Percentiles rank a stretch among this genome's conserved stretches.
These are phyloP conservation scores for Mycena leptocephala DNA, from an alignment of 768 basidiomycete species.

Conservation along the genomic window DNA sequence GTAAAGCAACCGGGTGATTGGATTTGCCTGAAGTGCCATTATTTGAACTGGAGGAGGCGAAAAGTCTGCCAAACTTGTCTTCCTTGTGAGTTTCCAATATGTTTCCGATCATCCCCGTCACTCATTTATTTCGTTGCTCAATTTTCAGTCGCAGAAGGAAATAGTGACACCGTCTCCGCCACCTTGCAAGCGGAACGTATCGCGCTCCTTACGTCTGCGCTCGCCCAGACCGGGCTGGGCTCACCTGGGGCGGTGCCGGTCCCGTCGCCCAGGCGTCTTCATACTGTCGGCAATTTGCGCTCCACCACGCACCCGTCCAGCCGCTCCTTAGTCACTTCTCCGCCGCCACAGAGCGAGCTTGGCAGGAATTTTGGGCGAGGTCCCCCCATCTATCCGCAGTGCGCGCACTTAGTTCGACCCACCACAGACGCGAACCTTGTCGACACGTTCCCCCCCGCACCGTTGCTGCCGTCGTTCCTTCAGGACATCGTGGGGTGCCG, in stretches of 20 bases:
- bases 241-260: constrained; percentile 29
- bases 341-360: constrained; percentile 67
- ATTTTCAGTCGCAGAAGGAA: constrained; percentile 84
- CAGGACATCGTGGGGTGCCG: constrained; percentile 83
- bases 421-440: constrained; percentile 18
- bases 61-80: constrained; percentile 94
- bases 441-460: constrained; percentile 52
- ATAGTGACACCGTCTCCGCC: constrained; percentile 89
- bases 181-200: constrained; percentile 91
- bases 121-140: constrained; percentile 24
- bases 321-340: constrained; percentile 55
- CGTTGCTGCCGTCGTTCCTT: constrained; percentile 84
- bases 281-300: constrained; percentile 53
- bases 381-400: constrained; percentile 78
- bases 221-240: constrained; percentile 66
- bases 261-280: constrained; percentile 37
- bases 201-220: constrained; percentile 82
- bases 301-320: constrained; percentile 65
- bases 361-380: constrained; percentile 57
- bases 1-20: constrained; percentile 82
- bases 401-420: constrained; percentile 52
- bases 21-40: constrained; percentile 90
- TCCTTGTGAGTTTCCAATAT: constrained; percentile 71
- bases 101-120: constrained; percentile 1
- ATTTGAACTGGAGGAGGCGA: constrained; percentile 89